Base-by-base conservation (phyloP, 108 stramenopile species). In the Aurantiochytrium sp. region DNA sequence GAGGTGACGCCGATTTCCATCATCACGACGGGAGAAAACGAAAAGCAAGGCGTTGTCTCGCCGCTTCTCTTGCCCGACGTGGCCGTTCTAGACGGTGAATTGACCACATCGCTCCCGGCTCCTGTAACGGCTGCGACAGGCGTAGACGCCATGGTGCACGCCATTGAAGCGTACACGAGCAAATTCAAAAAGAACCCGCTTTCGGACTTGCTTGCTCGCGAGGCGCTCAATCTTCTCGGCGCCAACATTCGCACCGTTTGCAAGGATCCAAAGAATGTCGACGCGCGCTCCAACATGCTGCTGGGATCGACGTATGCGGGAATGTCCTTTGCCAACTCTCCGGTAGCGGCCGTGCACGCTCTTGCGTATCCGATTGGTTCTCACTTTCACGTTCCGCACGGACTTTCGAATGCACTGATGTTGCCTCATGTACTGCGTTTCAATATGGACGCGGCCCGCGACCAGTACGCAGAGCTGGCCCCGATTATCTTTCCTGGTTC, bases 81-180 rank as follows among this genome's bases (percentile, higher is more conserved):
- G 8, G 89, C 89, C 18, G 89, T 89, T 21, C 44, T 89, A 5
- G 89, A 89, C 43, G 89, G 89, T 18, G 89, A 89, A 60, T 29
- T 89, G 53, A 89, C 89, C 29, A 23, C 55, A 4, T 76, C 89
- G 57, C 28, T 89, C 12, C 89, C 89, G 14, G 58, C 89, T 12
- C 42, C 43, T 28, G 60, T 60, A 4, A 89, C 89, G 8, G 72
- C 89, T 5, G 72, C 72, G 0, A 89, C 89, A 5, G 89, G 89
- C 28, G 87, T 89, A 21, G 89, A 89, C n/a, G 89, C 89, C 49
- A 89, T 89, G 89, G 89, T 89, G 87, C 89, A 89, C 47, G 89
- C 89, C 10, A 89, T 89, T 12, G 89, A 89, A 43, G 89, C 89
- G 14, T 89, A 83, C 87, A 89, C 89, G 4, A 76, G 87, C 47